Percentiles rank a stretch among this genome's conserved stretches.
Evolutionary conservation across 2,329 filamentous ascomycete species (phyloP).

Genomic region (Aspergillus sp.): DNA sequence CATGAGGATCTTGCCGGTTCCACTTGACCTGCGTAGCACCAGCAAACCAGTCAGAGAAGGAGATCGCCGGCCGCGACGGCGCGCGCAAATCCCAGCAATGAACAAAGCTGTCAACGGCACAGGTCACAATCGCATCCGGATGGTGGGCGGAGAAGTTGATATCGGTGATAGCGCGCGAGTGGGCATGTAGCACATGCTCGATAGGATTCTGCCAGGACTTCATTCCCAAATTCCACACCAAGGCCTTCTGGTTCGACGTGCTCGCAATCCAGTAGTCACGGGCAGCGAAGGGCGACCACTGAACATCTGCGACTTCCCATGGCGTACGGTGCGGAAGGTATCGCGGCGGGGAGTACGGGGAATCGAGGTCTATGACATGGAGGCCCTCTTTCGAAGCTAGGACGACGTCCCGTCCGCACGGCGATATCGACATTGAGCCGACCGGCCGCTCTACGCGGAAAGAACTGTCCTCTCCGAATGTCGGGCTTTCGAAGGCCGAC

Average conservation of each 20-base stretch:
- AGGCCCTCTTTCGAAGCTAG: constrained; percentile 83
- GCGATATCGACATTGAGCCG: constrained; percentile 86
- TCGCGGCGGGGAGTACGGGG: constrained; percentile 75
- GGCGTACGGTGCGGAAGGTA: constrained; percentile 76
- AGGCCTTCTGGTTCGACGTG: constrained; percentile 85
- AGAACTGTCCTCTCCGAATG: constrained; percentile 74
- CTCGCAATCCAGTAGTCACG: constrained; percentile 90
- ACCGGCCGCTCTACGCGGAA: constrained; percentile 73
- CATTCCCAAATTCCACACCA: constrained; percentile 86
- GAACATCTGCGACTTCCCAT: constrained; percentile 94
- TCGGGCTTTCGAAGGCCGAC: constrained; percentile 71
- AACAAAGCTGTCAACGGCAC: constrained; percentile 85
- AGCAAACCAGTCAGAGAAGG: constrained; percentile 86
- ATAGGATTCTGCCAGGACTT: constrained; percentile 64
- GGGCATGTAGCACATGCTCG: constrained; percentile 78
- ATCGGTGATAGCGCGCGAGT: constrained; percentile 82
- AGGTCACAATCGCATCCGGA: constrained; percentile 79
- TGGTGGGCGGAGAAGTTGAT: constrained; percentile 94
- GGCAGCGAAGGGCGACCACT: constrained; percentile 88
- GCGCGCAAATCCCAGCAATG: constrained; percentile 83
- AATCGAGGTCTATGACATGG: constrained; percentile 86
- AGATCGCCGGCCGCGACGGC: constrained; percentile 62
- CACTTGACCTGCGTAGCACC: constrained; percentile 94
- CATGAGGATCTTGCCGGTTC: constrained; percentile 76
- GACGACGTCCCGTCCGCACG: constrained; percentile 80